Conservation (phyloP, 2,329 filamentous ascomycete genomes). For the Diaporthe caulivora region DNA sequence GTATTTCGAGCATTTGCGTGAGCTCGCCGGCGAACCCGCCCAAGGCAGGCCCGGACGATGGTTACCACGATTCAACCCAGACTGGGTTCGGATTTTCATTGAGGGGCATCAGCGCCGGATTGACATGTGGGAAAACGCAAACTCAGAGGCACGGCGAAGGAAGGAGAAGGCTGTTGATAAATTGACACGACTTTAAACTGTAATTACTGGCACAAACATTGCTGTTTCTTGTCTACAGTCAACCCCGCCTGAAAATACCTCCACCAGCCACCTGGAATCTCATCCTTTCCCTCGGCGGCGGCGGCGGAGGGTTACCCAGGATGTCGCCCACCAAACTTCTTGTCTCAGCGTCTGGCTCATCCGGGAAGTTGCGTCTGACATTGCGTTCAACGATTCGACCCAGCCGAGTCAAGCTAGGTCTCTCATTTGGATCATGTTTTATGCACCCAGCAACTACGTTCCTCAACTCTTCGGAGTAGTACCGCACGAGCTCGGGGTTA, state of each 20-base stretch:
- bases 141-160: not conserved
- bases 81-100: slow-evolving; percentile 64
- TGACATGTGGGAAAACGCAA: slow-evolving; percentile 64
- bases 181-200: not conserved
- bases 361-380: not conserved
- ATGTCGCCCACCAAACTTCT: not conserved
- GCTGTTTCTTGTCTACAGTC: not conserved
- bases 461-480: not conserved
- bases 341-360: not conserved
- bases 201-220: too few relatives aligned
- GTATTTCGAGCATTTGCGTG: slow-evolving; percentile 70
- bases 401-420: not conserved
- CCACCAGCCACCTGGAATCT: too few relatives aligned
- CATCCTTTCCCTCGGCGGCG: not conserved
- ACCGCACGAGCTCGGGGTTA: not conserved
- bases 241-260: not conserved
- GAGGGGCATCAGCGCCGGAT: slow-evolving; percentile 67
- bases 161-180: not conserved
- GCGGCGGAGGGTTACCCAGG: not conserved
- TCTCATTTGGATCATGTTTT: slow-evolving; percentile 3
- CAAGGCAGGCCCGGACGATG: slow-evolving; percentile 56
- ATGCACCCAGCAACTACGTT: slow-evolving; percentile 18
- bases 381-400: not conserved
- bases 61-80: slow-evolving; percentile 57
- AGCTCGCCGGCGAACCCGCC: slow-evolving; percentile 59